phyloP scores from a whole-genome alignment of 2,329 filamentous ascomycete genomes.

The Pseudogymnoascus verrucosus region DNA sequence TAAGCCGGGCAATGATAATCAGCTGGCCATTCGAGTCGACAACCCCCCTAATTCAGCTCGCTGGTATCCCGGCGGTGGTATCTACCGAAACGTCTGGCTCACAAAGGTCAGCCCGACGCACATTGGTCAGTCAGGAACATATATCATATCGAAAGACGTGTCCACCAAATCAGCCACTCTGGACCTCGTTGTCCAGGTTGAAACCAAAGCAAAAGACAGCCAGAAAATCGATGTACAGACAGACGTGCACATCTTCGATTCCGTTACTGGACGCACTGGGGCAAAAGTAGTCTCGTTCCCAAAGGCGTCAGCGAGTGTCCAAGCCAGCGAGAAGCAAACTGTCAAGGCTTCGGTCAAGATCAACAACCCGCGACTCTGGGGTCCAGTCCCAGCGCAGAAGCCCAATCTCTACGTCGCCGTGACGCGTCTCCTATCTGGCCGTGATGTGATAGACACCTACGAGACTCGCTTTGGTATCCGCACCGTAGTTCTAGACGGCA shows the following conservation, averaged over 20 bases:
- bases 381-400: conserved; percentile 36
- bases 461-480: conserved; percentile 45
- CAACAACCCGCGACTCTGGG: conserved; percentile 38
- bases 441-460: conserved; percentile 34
- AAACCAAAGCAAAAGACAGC: conserved; percentile 31
- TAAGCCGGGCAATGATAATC: conserved; percentile 30
- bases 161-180: conserved; percentile 38
- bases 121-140: conserved; percentile 43
- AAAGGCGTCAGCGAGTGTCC: conserved; percentile 23
- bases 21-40: conserved; percentile 43
- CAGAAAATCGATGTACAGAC: conserved; percentile 33
- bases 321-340: conserved; percentile 25
- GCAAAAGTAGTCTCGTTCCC: conserved; percentile 32
- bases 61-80: conserved; percentile 47
- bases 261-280: conserved; percentile 21
- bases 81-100: conserved; percentile 50
- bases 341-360: conserved; percentile 27
- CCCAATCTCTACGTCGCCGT: conserved; percentile 42
- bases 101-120: conserved; percentile 39
- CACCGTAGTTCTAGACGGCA: conserved; percentile 31
- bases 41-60: conserved; percentile 41
- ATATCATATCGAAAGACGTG: conserved; percentile 38
- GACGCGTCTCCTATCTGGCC: conserved; percentile 30
- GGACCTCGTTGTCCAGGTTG: conserved; percentile 36
- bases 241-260: conserved; percentile 33